A percentile compares a stretch with the other conserved stretches of the same genome.
Conservation (phyloP, 306 rosid species). For the Herpetospermum pedunculosum region DNA sequence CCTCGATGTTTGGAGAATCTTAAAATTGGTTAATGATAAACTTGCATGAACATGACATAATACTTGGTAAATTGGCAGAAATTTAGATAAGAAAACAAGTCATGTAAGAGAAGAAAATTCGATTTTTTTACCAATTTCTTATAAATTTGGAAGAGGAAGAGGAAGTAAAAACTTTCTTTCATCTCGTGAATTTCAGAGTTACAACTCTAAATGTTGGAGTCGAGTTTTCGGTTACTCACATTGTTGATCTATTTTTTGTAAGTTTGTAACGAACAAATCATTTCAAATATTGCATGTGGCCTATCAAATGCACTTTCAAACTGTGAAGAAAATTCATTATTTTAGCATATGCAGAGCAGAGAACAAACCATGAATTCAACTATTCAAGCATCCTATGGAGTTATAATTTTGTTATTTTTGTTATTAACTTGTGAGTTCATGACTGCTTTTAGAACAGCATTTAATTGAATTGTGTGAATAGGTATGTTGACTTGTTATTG, state of each 20-base stretch:
- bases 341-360: not conserved
- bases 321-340: not conserved
- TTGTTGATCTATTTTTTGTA: not conserved
- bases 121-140: not conserved
- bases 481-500: constrained; percentile 90
- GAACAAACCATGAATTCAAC: not conserved
- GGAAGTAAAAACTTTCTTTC: not conserved
- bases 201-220: not conserved
- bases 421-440: not conserved
- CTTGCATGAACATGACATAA: not conserved
- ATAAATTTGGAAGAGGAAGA: too few relatives aligned
- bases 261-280: not conserved
- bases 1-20: not conserved
- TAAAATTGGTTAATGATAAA: not conserved
- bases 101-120: not conserved
- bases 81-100: not conserved
- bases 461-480: constrained; percentile 34
- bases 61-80: not conserved
- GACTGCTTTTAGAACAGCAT: constrained; percentile 6
- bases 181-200: not conserved
- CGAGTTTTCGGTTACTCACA: not conserved
- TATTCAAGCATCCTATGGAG: not conserved
- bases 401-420: not conserved
- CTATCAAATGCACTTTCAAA: not conserved
- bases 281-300: not conserved